Conservation (phyloP, 495 filamentous ascomycete species). For the Tetracladium marchalianum region DNA sequence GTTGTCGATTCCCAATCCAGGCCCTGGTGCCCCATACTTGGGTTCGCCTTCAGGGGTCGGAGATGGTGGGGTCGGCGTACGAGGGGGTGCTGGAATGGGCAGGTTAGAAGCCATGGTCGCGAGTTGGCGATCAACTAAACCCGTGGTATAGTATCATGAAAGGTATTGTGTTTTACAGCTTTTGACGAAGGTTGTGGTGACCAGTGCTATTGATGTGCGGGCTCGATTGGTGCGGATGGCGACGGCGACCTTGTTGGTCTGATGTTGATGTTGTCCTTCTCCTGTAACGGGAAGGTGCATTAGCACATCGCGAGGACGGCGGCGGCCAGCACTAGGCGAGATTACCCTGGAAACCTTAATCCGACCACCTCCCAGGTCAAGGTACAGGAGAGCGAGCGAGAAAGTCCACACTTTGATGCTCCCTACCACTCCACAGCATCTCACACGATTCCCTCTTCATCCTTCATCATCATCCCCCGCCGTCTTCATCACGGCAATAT, state of each 20-base stretch:
- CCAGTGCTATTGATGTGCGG: too few species aligned
- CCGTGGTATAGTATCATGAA: constrained; percentile 9
- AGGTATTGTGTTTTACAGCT: not conserved
- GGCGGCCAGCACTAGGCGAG: too few species aligned
- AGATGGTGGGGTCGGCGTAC: constrained; percentile 59
- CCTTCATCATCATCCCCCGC: not conserved
- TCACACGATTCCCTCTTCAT: constrained; percentile 12
- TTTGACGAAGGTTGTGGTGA: not conserved
- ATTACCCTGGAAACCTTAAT: constrained; percentile 5
- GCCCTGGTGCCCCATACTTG: constrained; percentile 7
- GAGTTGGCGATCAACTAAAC: constrained; percentile 7
- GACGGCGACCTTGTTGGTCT: too few species aligned
- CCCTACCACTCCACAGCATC: constrained; percentile 11
- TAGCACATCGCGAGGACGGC: not conserved
- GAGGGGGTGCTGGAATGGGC: constrained; percentile 54
- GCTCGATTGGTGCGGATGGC: too few species aligned
- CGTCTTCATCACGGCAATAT: too few species aligned
- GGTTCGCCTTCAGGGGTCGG: constrained; percentile 32
- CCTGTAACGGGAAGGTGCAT: constrained; percentile 7
- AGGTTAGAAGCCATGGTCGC: constrained; percentile 45
- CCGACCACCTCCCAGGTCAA: not conserved
- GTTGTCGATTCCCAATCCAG: constrained; percentile 27
- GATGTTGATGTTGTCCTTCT: too few species aligned
- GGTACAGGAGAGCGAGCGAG: too few species aligned
- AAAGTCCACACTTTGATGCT: not conserved